Conservation (phyloP, 148 eudicot genomes). For the Talinum fruticosum region DNA sequence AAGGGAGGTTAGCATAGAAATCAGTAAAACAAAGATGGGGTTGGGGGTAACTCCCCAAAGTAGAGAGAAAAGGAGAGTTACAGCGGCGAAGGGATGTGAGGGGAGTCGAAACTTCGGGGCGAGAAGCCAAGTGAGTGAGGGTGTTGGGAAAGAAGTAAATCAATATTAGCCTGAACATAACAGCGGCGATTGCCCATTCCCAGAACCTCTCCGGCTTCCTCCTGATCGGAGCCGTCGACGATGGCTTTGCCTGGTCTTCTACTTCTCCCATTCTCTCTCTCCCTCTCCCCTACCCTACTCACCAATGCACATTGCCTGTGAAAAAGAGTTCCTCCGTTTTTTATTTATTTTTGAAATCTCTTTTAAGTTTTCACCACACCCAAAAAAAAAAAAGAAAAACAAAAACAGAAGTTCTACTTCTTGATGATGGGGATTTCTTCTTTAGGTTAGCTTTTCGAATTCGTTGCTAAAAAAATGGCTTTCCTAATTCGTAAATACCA, state of each 20-base stretch:
- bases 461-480: too few species aligned
- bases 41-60: neutral
- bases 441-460: too few species aligned
- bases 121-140: conserved; percentile 48
- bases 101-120: conserved; percentile 96
- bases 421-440: too few species aligned
- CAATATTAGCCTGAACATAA: conserved; percentile 54
- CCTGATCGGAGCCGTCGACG: conserved; percentile 11
- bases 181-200: conserved; percentile 65
- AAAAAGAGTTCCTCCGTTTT: too few species aligned
- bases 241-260: conserved; percentile 7
- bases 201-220: conserved; percentile 41
- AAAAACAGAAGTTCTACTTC: too few species aligned
- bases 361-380: too few species aligned
- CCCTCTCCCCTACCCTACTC: neutral
- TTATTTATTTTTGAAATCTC: too few species aligned
- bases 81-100: conserved; percentile 91
- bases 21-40: neutral
- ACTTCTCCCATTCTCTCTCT: neutral
- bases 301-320: neutral
- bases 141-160: conserved; percentile 56
- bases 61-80: conserved; percentile 35
- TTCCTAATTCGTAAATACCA: too few species aligned
- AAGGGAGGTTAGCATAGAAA: neutral
- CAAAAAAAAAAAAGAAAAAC: too few species aligned